phyloP scores from a whole-genome alignment of 805 yeast species.

The Candida loeiensis region DNA sequence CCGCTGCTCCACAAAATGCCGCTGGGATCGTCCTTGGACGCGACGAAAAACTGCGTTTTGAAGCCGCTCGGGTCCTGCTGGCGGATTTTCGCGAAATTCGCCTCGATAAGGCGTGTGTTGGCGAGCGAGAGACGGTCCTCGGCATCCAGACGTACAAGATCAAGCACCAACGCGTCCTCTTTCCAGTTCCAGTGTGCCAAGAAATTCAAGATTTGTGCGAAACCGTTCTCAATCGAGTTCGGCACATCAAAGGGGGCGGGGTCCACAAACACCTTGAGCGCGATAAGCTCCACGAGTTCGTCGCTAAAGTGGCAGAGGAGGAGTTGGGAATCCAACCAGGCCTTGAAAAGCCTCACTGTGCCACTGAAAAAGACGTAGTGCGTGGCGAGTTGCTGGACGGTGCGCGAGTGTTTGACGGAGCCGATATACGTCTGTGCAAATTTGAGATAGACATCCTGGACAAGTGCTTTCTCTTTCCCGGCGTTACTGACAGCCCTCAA shows the following conservation, averaged over 20 bases:
- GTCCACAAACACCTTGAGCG: conserved; percentile 80
- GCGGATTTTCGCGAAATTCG: conserved; percentile 65
- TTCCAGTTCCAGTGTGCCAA: conserved; percentile 92
- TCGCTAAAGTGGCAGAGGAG: conserved; percentile 69
- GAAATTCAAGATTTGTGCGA: conserved; percentile 67
- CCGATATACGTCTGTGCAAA: conserved; percentile 66
- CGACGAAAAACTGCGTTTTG: conserved; percentile 77
- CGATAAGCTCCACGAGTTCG: conserved; percentile 78
- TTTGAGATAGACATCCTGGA: conserved; percentile 60
- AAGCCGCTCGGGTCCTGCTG: conserved; percentile 78
- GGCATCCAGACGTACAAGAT: conserved; percentile 52
- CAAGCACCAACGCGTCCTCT: conserved; percentile 78
- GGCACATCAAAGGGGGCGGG: conserved; percentile 84
- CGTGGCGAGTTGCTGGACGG: conserved; percentile 65
- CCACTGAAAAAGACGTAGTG: conserved; percentile 73
- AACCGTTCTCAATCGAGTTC: conserved; percentile 74
- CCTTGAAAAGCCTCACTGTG: conserved; percentile 78
- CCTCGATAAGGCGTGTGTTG: conserved; percentile 57
- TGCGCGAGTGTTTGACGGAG: conserved; percentile 75
- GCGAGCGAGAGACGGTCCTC: conserved; percentile 61
- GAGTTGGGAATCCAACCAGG: conserved; percentile 85
- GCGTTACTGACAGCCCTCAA: conserved; percentile 67
- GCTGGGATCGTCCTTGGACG: conserved; percentile 77
- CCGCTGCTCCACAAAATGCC: conserved; percentile 80
- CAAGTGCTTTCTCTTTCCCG: conserved; percentile 54